These are phyloP conservation scores for Asparagopsis taxiformis DNA, from an alignment of 31 red algal species.

Conservation along the genomic window DNA sequence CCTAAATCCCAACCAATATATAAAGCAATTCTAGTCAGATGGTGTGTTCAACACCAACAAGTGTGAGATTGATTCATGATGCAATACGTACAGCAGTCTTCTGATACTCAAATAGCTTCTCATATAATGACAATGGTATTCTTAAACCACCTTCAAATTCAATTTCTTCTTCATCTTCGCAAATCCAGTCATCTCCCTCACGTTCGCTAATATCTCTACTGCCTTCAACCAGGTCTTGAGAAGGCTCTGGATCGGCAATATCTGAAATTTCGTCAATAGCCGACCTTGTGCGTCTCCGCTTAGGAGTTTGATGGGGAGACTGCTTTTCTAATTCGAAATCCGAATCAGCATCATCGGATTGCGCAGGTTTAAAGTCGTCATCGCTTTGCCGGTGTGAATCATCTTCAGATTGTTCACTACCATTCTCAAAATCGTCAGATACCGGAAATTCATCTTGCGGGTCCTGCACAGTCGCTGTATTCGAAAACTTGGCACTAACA, in stretches of 20 bases:
- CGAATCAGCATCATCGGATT: no score
- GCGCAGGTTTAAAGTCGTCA: no score
- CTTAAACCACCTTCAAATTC: slow-evolving; percentile 83
- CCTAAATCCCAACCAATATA: slow-evolving; percentile 12
- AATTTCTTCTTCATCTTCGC: slow-evolving; percentile 67
- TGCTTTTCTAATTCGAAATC: not conserved
- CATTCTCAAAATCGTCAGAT: no score
- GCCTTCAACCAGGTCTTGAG: not conserved
- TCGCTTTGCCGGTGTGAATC: no score
- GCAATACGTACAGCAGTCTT: slow-evolving; percentile 75
- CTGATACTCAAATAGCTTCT: slow-evolving; percentile 93
- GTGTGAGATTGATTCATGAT: not conserved
- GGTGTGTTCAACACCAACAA: not conserved
- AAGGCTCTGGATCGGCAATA: slow-evolving; percentile 3
- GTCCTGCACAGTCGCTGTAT: no score
- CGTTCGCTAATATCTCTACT: not conserved
- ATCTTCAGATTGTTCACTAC: no score
- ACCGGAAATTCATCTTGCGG: no score
- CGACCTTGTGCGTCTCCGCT: no score
- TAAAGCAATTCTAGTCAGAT: not conserved
- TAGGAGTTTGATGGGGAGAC: no score
- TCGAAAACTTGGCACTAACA: no score
- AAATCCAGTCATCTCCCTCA: slow-evolving; percentile 34
- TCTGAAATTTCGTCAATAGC: slow-evolving; percentile 10
- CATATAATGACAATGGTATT: slow-evolving; percentile 78